Evolutionary conservation across 2,329 filamentous ascomycete genomes (phyloP).

Genomic region (Verticillium longisporum): DNA sequence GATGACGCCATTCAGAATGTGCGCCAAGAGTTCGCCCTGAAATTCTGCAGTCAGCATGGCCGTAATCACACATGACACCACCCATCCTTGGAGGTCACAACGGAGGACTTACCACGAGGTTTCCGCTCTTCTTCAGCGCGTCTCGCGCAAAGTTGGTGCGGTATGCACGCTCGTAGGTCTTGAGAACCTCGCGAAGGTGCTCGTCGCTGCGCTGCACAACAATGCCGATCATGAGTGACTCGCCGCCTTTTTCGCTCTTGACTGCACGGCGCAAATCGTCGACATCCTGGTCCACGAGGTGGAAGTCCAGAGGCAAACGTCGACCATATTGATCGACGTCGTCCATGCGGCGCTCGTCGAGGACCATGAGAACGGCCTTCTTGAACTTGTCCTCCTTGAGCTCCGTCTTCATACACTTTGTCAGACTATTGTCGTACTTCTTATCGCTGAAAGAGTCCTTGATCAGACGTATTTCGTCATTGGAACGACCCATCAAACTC

Average conservation of each 20-base stretch:
- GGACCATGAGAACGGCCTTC: constrained; percentile 71
- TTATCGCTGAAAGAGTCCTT: constrained; percentile 87
- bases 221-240: constrained; percentile 80
- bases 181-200: constrained; percentile 75
- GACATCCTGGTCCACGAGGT: constrained; percentile 64
- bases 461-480: constrained; percentile 80
- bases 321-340: constrained; percentile 63
- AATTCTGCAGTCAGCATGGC: not conserved
- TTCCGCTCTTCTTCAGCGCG: constrained; percentile 81
- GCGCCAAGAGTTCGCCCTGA: constrained; percentile 87
- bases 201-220: constrained; percentile 73
- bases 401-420: constrained; percentile 84
- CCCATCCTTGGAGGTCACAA: not conserved
- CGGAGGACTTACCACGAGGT: constrained; percentile 70
- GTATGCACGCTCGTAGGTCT: constrained; percentile 67
- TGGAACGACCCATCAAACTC: constrained; percentile 80
- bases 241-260: constrained; percentile 70
- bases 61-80: not conserved
- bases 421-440: constrained; percentile 76
- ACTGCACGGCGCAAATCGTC: constrained; percentile 62
- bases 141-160: constrained; percentile 79
- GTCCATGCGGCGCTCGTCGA: constrained; percentile 80
- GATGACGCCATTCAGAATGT: constrained; percentile 94
- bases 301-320: constrained; percentile 47
- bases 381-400: constrained; percentile 96